Percentiles rank a stretch among this genome's conserved stretches.
Conservation (phyloP, 2,329 filamentous ascomycete genomes). For the Laburnicola sp. region DNA sequence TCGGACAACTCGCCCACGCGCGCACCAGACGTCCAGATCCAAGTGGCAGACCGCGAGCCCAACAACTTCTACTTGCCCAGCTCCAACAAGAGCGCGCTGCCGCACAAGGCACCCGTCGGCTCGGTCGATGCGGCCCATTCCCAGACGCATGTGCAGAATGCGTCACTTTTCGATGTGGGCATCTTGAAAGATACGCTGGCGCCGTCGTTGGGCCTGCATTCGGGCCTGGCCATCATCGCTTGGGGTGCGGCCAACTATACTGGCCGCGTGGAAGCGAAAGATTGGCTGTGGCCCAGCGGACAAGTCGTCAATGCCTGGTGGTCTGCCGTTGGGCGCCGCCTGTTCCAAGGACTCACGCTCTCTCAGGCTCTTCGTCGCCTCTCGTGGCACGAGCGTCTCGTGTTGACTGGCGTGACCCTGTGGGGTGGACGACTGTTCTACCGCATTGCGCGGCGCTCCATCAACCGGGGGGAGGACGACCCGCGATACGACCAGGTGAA, state of each 20-base stretch:
- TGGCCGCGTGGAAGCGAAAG: conserved; percentile 62
- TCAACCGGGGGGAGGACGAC: conserved; percentile 59
- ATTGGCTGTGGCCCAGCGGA: conserved; percentile 61
- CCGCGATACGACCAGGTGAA: conserved; percentile 59
- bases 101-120: conserved; percentile 8
- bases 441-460: conserved; percentile 55
- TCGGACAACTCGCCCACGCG: conserved; percentile 22
- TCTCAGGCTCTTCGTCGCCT: conserved; percentile 53
- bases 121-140: conserved; percentile 38
- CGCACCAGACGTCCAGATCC: conserved; percentile 37
- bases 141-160: conserved; percentile 35
- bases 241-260: conserved; percentile 58
- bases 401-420: conserved; percentile 59
- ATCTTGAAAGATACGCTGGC: conserved; percentile 58
- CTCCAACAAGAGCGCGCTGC: conserved; percentile 22
- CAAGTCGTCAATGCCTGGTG: conserved; percentile 64
- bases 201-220: conserved; percentile 59
- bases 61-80: conserved; percentile 39
- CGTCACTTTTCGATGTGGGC: conserved; percentile 49
- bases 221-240: conserved; percentile 55
- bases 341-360: conserved; percentile 53
- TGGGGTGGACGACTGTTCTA: conserved; percentile 63
- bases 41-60: conserved; percentile 36
- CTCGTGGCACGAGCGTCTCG: conserved; percentile 58
- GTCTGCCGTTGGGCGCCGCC: conserved; percentile 59